Percentiles rank a stretch among this genome's conserved stretches.
These are phyloP conservation scores for Cetradonia linearis DNA, from an alignment of 495 filamentous ascomycete genomes.

Conservation along the genomic window DNA sequence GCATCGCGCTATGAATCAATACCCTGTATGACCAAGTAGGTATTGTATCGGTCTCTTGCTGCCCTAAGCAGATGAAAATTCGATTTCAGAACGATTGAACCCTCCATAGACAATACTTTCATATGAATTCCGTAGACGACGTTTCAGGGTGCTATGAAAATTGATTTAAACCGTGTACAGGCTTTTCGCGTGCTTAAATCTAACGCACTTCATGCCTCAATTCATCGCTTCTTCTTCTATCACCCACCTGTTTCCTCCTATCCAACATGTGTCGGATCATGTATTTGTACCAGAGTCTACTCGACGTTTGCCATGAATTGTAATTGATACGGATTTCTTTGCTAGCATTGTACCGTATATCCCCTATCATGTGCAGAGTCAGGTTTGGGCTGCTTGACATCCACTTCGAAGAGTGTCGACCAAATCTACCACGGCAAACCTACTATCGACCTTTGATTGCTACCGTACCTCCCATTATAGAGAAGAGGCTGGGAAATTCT, in stretches of 20 bases:
- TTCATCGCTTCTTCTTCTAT: neutral
- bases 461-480: neutral
- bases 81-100: too few relatives aligned
- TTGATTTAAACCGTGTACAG: neutral
- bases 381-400: slow-evolving; percentile 13
- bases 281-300: neutral
- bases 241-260: neutral
- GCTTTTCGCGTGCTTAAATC: neutral
- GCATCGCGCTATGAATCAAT: too few relatives aligned
- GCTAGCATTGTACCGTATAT: neutral
- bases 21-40: too few relatives aligned
- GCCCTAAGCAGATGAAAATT: too few relatives aligned
- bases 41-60: too few relatives aligned
- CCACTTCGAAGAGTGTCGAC: slow-evolving; percentile 15
- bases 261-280: too few relatives aligned
- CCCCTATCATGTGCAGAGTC: slow-evolving; percentile 13
- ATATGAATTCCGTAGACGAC: neutral
- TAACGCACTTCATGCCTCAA: neutral
- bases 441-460: slow-evolving; percentile 4
- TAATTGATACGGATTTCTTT: neutral
- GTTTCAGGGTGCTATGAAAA: neutral
- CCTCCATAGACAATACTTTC: neutral
- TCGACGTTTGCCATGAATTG: neutral
- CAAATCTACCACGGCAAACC: slow-evolving; percentile 8
- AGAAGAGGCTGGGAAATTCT: neutral